These are phyloP conservation scores for Rhododendron vialii DNA, from an alignment of 148 eudicot species.

Conservation along the genomic window DNA sequence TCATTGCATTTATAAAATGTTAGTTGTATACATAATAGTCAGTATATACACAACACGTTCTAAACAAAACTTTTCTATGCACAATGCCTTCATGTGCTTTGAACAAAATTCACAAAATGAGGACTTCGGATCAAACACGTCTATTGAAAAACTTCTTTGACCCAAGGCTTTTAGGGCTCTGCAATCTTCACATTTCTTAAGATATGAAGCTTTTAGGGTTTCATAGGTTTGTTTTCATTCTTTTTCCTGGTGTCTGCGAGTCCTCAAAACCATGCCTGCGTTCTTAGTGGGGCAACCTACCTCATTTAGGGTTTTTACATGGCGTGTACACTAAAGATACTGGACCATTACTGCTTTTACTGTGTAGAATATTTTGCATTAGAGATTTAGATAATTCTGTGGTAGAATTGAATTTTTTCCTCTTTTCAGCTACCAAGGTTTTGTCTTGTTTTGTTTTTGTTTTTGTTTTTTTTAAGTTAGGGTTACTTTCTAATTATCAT, in stretches of 20 bases:
- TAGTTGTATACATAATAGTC: neutral
- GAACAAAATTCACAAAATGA: too few relatives aligned
- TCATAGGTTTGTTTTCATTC: neutral
- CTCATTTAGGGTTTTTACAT: neutral
- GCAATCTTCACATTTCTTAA: neutral
- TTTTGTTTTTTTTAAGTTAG: neutral
- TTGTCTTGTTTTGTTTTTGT: too few relatives aligned
- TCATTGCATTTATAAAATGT: neutral
- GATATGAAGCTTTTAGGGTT: neutral
- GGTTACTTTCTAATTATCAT: neutral
- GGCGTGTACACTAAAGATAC: neutral
- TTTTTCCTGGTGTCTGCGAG: neutral
- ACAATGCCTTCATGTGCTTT: too few relatives aligned
- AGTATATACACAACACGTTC: too few relatives aligned
- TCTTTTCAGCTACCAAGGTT: neutral
- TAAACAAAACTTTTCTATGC: too few relatives aligned
- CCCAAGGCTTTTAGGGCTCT: neutral
- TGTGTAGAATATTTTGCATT: neutral
- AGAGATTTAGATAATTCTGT: neutral
- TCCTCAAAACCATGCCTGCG: neutral
- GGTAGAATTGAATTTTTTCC: neutral
- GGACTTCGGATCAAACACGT: neutral
- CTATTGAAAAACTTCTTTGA: neutral
- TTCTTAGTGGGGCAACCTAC: neutral
- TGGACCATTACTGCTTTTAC: neutral